Percentiles rank a stretch among this genome's conserved stretches.
Conservation (phyloP, 305 asterid species). For the Coffea humblotiana region DNA sequence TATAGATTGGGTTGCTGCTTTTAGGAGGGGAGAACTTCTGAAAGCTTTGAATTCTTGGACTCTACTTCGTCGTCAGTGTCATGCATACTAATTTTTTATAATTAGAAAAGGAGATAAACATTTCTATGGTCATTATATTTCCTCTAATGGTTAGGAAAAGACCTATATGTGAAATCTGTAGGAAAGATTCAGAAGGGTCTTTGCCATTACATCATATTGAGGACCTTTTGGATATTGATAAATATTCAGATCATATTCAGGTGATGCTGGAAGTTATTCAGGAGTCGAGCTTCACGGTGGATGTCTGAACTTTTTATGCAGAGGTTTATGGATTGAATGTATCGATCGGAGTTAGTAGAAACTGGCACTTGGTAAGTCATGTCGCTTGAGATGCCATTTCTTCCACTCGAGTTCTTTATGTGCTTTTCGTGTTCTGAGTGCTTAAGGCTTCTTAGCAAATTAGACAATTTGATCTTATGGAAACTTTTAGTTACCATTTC, state of each 20-base stretch:
- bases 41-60: no score
- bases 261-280: neutral
- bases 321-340: neutral
- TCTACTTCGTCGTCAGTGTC: no score
- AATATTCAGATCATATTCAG: no score
- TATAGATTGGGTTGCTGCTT: neutral
- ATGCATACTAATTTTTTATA: neutral
- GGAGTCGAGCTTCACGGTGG: neutral
- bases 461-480: neutral
- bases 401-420: neutral
- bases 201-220: neutral
- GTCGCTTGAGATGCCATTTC: neutral
- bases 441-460: neutral
- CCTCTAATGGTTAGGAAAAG: no score
- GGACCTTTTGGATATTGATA: neutral
- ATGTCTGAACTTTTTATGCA: neutral
- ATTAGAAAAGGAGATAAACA: no score
- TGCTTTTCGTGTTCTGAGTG: neutral
- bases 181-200: neutral
- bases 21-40: neutral
- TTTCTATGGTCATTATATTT: neutral
- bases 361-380: slow-evolving; percentile 12
- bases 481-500: neutral
- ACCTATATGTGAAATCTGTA: no score
- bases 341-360: neutral